Evolutionary conservation across 2,329 filamentous ascomycete species (phyloP).

Genomic region (Stemphylium lycopersici): DNA sequence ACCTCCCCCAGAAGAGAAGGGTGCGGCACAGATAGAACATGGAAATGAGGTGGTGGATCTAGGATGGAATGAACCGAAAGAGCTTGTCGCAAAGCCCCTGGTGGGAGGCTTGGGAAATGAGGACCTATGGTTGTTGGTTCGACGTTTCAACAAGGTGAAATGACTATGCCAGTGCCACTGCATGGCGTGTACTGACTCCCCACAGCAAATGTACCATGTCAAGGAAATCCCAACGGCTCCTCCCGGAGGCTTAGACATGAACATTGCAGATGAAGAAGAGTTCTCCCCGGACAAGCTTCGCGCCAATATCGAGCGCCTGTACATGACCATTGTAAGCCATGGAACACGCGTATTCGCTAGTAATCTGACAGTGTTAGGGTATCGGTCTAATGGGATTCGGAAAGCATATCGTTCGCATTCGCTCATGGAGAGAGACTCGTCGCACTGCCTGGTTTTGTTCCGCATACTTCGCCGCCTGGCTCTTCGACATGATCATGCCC

Average conservation of each 20-base stretch:
- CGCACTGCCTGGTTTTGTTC: conserved; percentile 71
- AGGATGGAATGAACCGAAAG: conserved; percentile 70
- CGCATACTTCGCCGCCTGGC: conserved; percentile 71
- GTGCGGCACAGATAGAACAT: conserved; percentile 52
- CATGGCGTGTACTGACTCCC: conserved; percentile 25
- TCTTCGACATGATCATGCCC: conserved; percentile 73
- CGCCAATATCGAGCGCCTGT: conserved; percentile 77
- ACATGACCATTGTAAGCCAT: conserved; percentile 70
- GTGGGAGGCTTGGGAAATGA: conserved; percentile 74
- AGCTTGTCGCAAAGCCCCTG: conserved; percentile 63
- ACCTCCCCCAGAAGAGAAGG: conserved; percentile 45
- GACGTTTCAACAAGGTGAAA: conserved; percentile 74
- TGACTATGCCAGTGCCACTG: neutral
- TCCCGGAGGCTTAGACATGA: conserved; percentile 75
- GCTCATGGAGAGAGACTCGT: conserved; percentile 77
- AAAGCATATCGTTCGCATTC: conserved; percentile 76
- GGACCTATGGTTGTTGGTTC: conserved; percentile 72
- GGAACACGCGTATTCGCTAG: neutral
- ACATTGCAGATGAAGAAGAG: conserved; percentile 80
- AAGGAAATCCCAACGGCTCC: conserved; percentile 67
- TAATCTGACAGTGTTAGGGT: conserved; percentile 44
- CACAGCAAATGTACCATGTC: conserved; percentile 70
- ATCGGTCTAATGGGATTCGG: conserved; percentile 68
- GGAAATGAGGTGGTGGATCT: conserved; percentile 66
- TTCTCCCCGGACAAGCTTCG: conserved; percentile 85